Conservation (phyloP, 306 rosid genomes). For the Castanea sativa region DNA sequence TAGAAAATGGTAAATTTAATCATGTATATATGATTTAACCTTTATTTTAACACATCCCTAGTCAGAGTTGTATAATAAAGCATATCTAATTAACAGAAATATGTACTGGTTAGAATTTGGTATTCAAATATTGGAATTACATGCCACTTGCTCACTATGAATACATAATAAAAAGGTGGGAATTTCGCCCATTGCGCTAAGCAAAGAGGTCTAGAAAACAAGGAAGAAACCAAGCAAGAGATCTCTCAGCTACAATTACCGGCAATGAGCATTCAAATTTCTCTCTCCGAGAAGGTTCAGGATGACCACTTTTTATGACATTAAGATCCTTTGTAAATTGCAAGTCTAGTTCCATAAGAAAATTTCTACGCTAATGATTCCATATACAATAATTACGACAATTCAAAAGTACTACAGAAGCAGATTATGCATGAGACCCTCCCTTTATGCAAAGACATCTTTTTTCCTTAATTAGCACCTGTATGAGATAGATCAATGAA, state of each 20-base stretch:
- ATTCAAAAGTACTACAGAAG: conserved; percentile 27
- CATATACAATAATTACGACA: conserved; percentile 30
- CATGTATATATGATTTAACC: too few species aligned
- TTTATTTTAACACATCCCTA: too few species aligned
- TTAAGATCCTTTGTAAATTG: conserved; percentile 16
- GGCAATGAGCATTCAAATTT: background rate
- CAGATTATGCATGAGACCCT: conserved; percentile 40
- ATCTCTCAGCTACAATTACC: background rate
- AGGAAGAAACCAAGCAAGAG: background rate
- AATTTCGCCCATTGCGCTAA: too few species aligned
- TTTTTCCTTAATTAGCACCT: conserved; percentile 69
- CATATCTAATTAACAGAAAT: too few species aligned
- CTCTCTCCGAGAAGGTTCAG: conserved; percentile 1
- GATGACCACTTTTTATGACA: background rate
- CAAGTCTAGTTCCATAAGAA: conserved; percentile 11
- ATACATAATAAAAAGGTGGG: too few species aligned
- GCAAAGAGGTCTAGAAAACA: too few species aligned
- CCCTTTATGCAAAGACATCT: conserved; percentile 55
- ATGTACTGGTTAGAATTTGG: too few species aligned
- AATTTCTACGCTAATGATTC: conserved; percentile 20
- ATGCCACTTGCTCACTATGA: too few species aligned
- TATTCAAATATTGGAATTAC: too few species aligned
- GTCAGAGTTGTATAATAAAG: too few species aligned
- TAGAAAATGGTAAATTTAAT: too few species aligned
- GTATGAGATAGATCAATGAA: conserved; percentile 69